A percentile compares a stretch with the other conserved stretches of the same genome.
phyloP scores from a whole-genome alignment of 164 flowering plant genomes.

The Paratinospora sagittata region DNA sequence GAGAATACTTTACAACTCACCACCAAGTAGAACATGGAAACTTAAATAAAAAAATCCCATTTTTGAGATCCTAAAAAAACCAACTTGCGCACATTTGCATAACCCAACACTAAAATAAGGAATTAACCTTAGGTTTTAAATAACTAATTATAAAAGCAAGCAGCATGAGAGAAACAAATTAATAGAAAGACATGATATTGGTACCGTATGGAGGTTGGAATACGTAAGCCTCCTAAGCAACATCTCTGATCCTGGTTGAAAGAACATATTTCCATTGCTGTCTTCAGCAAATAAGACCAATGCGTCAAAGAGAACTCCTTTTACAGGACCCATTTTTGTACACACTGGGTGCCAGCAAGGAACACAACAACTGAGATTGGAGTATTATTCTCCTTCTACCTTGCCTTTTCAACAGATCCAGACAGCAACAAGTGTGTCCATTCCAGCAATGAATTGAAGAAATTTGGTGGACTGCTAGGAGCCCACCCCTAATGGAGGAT shows the following conservation, averaged over 20 bases:
- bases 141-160: neutral
- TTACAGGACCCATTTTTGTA: slow-evolving; percentile 19
- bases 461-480: too few species aligned
- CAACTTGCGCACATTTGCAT: neutral
- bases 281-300: slow-evolving; percentile 31
- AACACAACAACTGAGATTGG: too few species aligned
- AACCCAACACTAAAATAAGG: neutral
- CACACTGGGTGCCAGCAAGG: neutral
- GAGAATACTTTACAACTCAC: neutral
- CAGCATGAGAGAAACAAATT: neutral
- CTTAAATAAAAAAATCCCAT: too few species aligned
- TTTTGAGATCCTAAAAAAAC: neutral
- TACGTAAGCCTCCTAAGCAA: slow-evolving; percentile 42
- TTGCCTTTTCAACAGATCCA: too few species aligned
- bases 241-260: slow-evolving; percentile 28
- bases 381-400: too few species aligned
- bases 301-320: slow-evolving; percentile 39
- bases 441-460: too few species aligned
- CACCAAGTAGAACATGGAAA: neutral
- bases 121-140: neutral
- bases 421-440: too few species aligned
- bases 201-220: slow-evolving; percentile 40
- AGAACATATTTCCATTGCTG: slow-evolving; percentile 8
- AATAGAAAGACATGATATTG: neutral
- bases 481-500: too few species aligned